Evolutionary conservation across 2,329 filamentous ascomycete genomes (phyloP).

Genomic region (Aspergillus ustus): DNA sequence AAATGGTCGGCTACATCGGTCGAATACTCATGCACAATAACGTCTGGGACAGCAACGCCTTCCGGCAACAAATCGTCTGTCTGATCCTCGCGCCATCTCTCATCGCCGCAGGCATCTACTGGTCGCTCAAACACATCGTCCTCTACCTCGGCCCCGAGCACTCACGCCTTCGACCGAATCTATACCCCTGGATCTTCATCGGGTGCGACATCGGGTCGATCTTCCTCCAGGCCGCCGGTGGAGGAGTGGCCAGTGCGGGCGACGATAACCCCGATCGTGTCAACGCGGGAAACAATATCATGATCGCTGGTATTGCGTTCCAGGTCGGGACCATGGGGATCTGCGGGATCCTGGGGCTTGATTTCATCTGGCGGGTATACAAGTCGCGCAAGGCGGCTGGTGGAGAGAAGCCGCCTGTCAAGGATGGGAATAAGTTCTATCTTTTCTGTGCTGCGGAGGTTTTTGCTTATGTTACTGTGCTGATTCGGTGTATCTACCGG

Average conservation of each 20-base stretch:
- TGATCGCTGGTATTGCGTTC: background rate
- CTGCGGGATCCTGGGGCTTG: background rate
- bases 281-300: background rate
- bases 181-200: background rate
- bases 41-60: background rate
- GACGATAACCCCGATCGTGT: background rate
- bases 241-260: background rate
- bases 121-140: background rate
- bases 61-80: background rate
- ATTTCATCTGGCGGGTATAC: background rate
- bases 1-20: background rate
- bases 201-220: background rate
- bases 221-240: background rate
- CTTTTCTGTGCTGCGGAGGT: background rate
- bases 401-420: background rate
- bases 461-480: background rate
- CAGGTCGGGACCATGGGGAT: background rate
- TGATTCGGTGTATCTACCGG: background rate
- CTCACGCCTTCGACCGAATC: background rate
- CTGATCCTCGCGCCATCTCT: background rate
- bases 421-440: background rate
- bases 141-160: background rate
- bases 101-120: background rate
- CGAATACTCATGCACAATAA: background rate
- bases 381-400: background rate